Conservation (phyloP, 148 eudicot species). For the Silene conica region DNA sequence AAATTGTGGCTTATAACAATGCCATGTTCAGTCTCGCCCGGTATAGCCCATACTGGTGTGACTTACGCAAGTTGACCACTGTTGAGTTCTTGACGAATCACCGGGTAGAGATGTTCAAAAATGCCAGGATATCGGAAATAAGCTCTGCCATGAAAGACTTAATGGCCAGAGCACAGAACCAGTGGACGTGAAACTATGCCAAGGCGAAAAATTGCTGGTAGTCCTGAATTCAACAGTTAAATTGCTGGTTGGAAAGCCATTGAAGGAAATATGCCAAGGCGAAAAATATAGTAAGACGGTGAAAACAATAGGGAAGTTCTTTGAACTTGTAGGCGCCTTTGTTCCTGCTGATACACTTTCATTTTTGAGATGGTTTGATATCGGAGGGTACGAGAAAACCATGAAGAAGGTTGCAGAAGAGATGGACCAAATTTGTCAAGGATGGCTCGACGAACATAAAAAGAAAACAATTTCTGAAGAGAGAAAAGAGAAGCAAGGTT, state of each 20-base stretch:
- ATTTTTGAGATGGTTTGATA: background rate
- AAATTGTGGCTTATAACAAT: background rate
- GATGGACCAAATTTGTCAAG: background rate
- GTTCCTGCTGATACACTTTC: background rate
- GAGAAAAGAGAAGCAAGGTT: constrained; percentile 11
- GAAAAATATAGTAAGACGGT: background rate
- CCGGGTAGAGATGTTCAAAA: background rate
- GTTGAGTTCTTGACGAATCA: background rate
- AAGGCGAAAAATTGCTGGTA: no score
- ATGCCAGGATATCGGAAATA: background rate
- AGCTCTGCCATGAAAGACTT: background rate
- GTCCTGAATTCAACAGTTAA: background rate
- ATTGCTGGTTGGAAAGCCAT: background rate
- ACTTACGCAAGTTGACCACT: background rate
- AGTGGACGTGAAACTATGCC: background rate
- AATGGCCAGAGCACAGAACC: background rate
- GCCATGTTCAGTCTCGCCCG: background rate
- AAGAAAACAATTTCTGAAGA: background rate
- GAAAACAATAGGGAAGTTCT: background rate
- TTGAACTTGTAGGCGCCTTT: background rate
- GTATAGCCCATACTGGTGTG: background rate
- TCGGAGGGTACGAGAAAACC: background rate
- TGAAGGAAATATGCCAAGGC: background rate
- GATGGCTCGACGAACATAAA: constrained; percentile 32
- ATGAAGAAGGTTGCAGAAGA: background rate